Evolutionary conservation across 768 basidiomycete species (phyloP).

Genomic region (Cantharellus cinnabarinus): DNA sequence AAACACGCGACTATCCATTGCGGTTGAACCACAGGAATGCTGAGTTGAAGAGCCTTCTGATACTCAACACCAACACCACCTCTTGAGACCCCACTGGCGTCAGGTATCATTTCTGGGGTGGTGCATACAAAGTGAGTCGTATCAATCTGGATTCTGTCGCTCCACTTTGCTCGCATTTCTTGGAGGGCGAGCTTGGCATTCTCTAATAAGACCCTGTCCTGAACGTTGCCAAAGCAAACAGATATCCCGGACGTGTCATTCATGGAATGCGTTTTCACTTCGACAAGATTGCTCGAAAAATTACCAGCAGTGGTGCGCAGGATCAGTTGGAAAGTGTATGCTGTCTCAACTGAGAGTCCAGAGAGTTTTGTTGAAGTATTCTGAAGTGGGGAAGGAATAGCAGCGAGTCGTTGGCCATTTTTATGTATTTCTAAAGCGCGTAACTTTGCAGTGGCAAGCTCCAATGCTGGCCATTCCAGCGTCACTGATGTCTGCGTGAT

Average conservation of each 20-base stretch:
- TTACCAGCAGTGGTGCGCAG: constrained; percentile 85
- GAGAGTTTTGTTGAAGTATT: constrained; percentile 83
- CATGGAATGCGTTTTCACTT: constrained; percentile 83
- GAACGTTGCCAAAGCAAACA: constrained; percentile 84
- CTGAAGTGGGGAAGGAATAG: constrained; percentile 59
- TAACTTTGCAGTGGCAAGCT: constrained; percentile 70
- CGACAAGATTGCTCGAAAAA: constrained; percentile 64
- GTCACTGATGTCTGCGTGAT: constrained; percentile 94
- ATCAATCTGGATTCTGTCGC: constrained; percentile 86
- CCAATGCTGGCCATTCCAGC: constrained; percentile 78
- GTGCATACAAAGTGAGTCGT: constrained; percentile 98
- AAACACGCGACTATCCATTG: constrained; percentile 88
- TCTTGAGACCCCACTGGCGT: constrained; percentile 29
- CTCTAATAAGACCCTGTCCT: constrained; percentile 54
- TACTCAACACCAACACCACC: constrained; percentile 68
- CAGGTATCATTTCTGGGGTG: constrained; percentile 50
- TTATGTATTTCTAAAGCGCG: constrained; percentile 84
- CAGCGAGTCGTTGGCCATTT: constrained; percentile 70
- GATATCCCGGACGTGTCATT: constrained; percentile 85
- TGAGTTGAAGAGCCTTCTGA: constrained; percentile 83
- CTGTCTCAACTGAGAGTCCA: constrained; percentile 57
- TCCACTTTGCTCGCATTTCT: constrained; percentile 81
- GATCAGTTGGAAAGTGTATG: constrained; percentile 88
- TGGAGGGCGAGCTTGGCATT: constrained; percentile 61
- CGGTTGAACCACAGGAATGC: constrained; percentile 87